Base-by-base conservation (phyloP, 441 rosid species). In the Euphorbia schlechtendalii region DNA sequence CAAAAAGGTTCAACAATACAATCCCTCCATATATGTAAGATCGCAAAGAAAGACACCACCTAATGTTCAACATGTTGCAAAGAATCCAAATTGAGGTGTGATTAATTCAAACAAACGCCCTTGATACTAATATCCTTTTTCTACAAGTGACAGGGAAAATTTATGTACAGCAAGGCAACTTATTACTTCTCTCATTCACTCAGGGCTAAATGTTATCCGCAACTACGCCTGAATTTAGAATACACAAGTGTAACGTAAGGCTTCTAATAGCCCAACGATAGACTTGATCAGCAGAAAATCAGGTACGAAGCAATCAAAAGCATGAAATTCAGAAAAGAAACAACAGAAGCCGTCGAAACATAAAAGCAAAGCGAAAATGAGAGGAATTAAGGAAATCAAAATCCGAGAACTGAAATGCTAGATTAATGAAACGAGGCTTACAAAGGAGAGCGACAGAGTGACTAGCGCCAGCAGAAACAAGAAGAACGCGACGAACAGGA, bases 401-500 rank as follows among this genome's bases (percentile, higher is more conserved):
- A 27, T 27, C 30, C 30, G 1, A 27, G 30, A 27, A 27, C 30
- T 27, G 30, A 27, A 27, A 27, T 27, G 30, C 30, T 27, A 27
- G n/a, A n/a, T n/a, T 32, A 6, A 32, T 32, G 34, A 32, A 32
- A 32, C 34, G 34, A 32, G 34, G 68, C 84, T 56, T 81, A 93
- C 99, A 81, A 65, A 93, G 96, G 25, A 88, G 86, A 69, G 99
- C 96, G 53, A 87, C 89, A 58, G 99, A 93, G 76, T 93, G 96
- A 72, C 90, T 86, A 68, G 96, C 99, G 55, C 99, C 99, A 52
- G 99, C 96, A 55, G 99, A 93, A 75, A 90, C 80, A 71, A 93
- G 80, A 75, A 88, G 80, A 75, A 93, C 87, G 12, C 67, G 81
- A 72, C 79, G 90, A 69, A 74, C 66, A 0, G 89, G 84, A 73